Evolutionary conservation across 2,329 filamentous ascomycete genomes (phyloP).

Genomic region (Sclerotinia minor): DNA sequence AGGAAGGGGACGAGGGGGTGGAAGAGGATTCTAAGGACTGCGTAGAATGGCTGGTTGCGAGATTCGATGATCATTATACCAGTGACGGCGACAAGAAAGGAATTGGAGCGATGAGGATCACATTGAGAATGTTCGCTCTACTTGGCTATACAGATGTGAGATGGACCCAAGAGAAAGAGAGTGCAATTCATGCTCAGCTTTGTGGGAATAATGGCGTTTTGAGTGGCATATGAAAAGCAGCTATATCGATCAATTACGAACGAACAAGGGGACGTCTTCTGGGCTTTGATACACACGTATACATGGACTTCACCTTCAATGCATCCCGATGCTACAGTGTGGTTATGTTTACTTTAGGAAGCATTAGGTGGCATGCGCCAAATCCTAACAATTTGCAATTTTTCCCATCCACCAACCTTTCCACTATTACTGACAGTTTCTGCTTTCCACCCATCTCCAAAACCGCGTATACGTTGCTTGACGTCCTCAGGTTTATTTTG

Average conservation of each 20-base stretch:
- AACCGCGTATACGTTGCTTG: slow-evolving; percentile 58
- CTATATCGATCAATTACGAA: slow-evolving; percentile 21
- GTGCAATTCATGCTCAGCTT: slow-evolving; percentile 17
- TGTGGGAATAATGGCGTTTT: slow-evolving; percentile 32
- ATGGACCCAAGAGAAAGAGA: slow-evolving; percentile 7
- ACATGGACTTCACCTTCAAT: not conserved
- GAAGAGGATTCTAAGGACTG: slow-evolving; percentile 41
- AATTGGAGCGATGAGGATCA: not conserved
- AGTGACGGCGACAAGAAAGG: slow-evolving; percentile 6
- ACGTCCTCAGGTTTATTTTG: slow-evolving; percentile 83
- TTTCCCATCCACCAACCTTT: slow-evolving; percentile 91
- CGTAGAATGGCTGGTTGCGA: not conserved
- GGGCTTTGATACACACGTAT: slow-evolving; percentile 5
- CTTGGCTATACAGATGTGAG: slow-evolving; percentile 13
- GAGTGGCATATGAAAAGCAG: slow-evolving; percentile 29
- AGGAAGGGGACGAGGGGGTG: slow-evolving; percentile 52
- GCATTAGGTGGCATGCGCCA: slow-evolving; percentile 54
- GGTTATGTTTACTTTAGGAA: slow-evolving; percentile 10
- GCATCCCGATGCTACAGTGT: not conserved
- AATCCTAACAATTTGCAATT: slow-evolving; percentile 82
- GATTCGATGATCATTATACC: slow-evolving; percentile 16
- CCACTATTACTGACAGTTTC: slow-evolving; percentile 81
- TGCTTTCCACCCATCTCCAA: slow-evolving; percentile 67
- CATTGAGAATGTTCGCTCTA: slow-evolving; percentile 11
- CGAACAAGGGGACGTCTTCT: slow-evolving; percentile 17